A percentile compares a stretch with the other conserved stretches of the same genome.
phyloP scores from a whole-genome alignment of 805 yeast genomes.

The Kodamaea kakaduensis region DNA sequence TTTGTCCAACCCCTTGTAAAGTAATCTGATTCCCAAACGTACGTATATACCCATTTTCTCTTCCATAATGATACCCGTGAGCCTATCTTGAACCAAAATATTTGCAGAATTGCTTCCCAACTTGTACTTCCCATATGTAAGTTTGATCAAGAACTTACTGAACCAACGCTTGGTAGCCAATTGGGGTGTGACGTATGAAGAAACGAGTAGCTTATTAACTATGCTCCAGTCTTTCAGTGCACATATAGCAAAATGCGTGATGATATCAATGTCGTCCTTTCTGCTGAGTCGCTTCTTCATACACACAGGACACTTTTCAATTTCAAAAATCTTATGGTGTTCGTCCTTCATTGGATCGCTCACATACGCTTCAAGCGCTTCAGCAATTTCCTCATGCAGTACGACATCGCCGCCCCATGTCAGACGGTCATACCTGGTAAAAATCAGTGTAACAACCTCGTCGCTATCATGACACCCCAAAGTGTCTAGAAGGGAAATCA shows the following conservation, averaged over 20 bases:
- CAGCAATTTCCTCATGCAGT: slow-evolving; percentile 43
- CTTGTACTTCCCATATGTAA: slow-evolving; percentile 84
- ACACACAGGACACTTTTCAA: slow-evolving; percentile 81
- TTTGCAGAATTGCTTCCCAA: slow-evolving; percentile 87
- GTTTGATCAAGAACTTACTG: slow-evolving; percentile 71
- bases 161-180: slow-evolving; percentile 90
- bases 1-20: slow-evolving; percentile 69
- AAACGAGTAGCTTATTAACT: slow-evolving; percentile 57
- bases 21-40: slow-evolving; percentile 76
- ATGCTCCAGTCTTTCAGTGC: slow-evolving; percentile 72
- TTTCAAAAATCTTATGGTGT: slow-evolving; percentile 46
- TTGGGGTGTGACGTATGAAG: slow-evolving; percentile 71
- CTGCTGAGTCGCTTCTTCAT: slow-evolving; percentile 51
- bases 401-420: slow-evolving; percentile 54
- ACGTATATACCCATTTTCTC: slow-evolving; percentile 91
- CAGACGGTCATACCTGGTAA: slow-evolving; percentile 41
- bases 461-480: slow-evolving; percentile 52
- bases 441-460: slow-evolving; percentile 52
- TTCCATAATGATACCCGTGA: slow-evolving; percentile 83
- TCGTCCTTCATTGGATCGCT: slow-evolving; percentile 13
- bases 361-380: slow-evolving; percentile 43
- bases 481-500: slow-evolving; percentile 60
- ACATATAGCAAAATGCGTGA: slow-evolving; percentile 87
- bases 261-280: slow-evolving; percentile 59
- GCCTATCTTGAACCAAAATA: slow-evolving; percentile 87